Conservation (phyloP, 2,329 filamentous ascomycete species). For the Paraphaeosphaeria minitans region DNA sequence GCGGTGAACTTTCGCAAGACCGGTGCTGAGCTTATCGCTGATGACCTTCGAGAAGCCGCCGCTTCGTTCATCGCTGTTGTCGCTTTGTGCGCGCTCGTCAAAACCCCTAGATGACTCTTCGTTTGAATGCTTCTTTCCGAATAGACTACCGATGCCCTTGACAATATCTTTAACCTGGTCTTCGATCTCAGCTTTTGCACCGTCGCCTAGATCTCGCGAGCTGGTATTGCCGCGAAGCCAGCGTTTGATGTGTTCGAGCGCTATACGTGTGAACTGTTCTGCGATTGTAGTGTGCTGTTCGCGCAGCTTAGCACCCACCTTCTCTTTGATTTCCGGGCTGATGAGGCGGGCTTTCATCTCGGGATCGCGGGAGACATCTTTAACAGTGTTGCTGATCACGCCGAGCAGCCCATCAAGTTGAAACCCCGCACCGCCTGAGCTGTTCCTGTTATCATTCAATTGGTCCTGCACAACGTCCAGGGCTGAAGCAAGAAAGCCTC, state of each 20-base stretch:
- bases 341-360: constrained; percentile 38
- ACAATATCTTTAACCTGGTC: constrained; percentile 36
- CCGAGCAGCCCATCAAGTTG: constrained; percentile 35
- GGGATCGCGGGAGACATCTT: constrained; percentile 34
- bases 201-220: constrained; percentile 35
- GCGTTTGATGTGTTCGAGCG: constrained; percentile 38
- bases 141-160: constrained; percentile 34
- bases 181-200: constrained; percentile 36
- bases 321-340: constrained; percentile 38
- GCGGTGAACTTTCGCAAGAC: constrained; percentile 36
- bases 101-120: constrained; percentile 27
- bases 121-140: constrained; percentile 25
- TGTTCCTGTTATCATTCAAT: constrained; percentile 22
- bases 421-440: constrained; percentile 20
- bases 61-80: constrained; percentile 19
- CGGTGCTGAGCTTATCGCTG: constrained; percentile 38
- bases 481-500: constrained; percentile 33
- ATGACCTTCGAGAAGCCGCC: constrained; percentile 35
- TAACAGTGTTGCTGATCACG: constrained; percentile 34
- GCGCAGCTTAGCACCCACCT: constrained; percentile 33
- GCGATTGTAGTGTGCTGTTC: constrained; percentile 34
- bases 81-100: constrained; percentile 7
- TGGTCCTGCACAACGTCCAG: constrained; percentile 34
- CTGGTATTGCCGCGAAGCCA: constrained; percentile 40
- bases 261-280: constrained; percentile 37